Evolutionary conservation across 2,329 filamentous ascomycete species (phyloP), one percentile per base, ranked within the genome.

Genomic region (Gnomoniopsis smithogilvyi): DNA sequence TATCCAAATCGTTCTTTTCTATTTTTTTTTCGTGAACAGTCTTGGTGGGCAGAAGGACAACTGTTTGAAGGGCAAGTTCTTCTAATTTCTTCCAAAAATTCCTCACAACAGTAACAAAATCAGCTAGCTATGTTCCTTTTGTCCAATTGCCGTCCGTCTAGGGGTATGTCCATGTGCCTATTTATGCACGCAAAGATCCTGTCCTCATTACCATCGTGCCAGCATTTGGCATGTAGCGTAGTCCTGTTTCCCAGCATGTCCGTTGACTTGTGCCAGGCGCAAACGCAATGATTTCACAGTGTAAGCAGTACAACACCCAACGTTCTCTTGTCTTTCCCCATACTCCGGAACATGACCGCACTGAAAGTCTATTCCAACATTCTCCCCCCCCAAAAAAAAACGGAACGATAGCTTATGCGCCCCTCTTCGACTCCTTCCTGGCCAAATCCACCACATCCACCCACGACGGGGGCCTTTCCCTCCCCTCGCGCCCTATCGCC

Each of bases 401-500:
- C 4, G 10, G 4, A 12, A 33, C 24, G 26, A 22, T 17, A 41
- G 48, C 41, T 26, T 12, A 48, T 22, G 19, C 52, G 4, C 0
- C 30, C 51, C 66, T 68, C 51, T 68, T 67, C 51, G 67, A 64
- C 2, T 65, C 66, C 50, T 66, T 60, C 64, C 64, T 73, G 19
- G 73, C 73, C 63, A 68, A 60, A 54, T 65, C 70, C 21, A 80
- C 67, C 2, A 80, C 73, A 68, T 82, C 78, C 1, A 79, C 72
- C 78, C 78, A 82, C 51, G 66, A 70, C 1, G 69, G 69, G 12
- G 77, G 74, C 49, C 68, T 65, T 19, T 66, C 62, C 56, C 67
- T 70, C 51, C 70, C 63, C 51, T 73, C 72, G 0, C 34, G 21
- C 7, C 74, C 74, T 2, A 75, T 65, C 19, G 71, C 69, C 65